A percentile compares a stretch with the other conserved stretches of the same genome.
Conservation (phyloP, 352 stramenopile species). For the Globisporangium parvum region DNA sequence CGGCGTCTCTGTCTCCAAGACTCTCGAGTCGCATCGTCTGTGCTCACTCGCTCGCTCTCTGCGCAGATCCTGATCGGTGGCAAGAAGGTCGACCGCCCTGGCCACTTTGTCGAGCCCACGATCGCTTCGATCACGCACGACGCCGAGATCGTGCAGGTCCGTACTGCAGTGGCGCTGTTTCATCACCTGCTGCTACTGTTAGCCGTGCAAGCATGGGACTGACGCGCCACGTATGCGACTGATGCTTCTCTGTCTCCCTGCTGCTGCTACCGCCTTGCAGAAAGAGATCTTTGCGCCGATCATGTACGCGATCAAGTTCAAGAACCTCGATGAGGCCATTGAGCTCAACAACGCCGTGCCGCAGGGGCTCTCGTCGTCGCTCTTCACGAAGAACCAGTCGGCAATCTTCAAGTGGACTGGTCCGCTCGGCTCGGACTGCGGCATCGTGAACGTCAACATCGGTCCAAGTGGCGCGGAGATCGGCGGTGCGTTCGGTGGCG, state of each 20-base stretch:
- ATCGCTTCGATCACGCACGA: constrained; percentile 81
- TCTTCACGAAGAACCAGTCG: constrained; percentile 90
- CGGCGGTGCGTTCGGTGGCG: constrained; percentile 88
- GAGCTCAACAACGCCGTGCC: constrained; percentile 90
- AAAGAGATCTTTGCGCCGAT: constrained; percentile 92
- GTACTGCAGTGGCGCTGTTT: neutral
- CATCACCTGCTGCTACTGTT: neutral
- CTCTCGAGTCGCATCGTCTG: neutral
- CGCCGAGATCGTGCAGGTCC: constrained; percentile 64
- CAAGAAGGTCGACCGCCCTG: constrained; percentile 68
- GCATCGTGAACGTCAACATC: constrained; percentile 94
- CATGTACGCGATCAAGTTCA: constrained; percentile 89
- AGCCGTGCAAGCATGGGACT: neutral
- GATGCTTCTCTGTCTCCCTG: no score
- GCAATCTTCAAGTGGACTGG: constrained; percentile 93
- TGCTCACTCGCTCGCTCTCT: constrained; percentile 1
- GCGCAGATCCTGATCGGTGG: constrained; percentile 79
- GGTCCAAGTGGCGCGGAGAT: constrained; percentile 90
- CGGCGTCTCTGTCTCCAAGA: neutral
- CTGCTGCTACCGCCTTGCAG: constrained; percentile 2
- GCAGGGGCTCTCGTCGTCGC: constrained; percentile 87
- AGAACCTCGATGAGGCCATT: constrained; percentile 87
- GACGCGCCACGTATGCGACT: no score
- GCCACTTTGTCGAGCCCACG: constrained; percentile 91
- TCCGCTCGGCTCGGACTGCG: constrained; percentile 85